Conservation (phyloP, 441 rosid genomes). For the Populus tomentosa region DNA sequence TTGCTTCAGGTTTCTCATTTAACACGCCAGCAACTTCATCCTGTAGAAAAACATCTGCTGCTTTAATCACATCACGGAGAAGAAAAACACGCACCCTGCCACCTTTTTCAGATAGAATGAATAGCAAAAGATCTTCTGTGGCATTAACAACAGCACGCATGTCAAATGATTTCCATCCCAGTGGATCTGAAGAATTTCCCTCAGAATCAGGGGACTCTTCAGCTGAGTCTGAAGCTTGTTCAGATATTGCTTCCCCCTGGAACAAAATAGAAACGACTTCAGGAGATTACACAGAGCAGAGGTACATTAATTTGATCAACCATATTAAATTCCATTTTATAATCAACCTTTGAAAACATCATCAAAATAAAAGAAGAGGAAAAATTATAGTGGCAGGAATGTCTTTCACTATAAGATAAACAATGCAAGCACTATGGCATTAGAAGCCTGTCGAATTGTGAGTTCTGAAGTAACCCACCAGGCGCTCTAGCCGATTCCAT, state of each 20-base stretch:
- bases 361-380: neutral
- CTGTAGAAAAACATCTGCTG: constrained; percentile 55
- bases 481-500: constrained; percentile 94
- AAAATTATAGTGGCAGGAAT: neutral
- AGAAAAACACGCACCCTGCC: constrained; percentile 76
- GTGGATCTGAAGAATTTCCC: constrained; percentile 30
- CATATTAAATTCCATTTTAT: neutral
- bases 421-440: neutral
- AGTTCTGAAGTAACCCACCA: constrained; percentile 41
- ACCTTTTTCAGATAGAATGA: constrained; percentile 83
- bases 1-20: constrained; percentile 27
- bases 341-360: neutral
- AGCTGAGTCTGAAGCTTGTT: constrained; percentile 60
- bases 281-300: neutral
- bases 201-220: constrained; percentile 35
- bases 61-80: constrained; percentile 67
- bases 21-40: constrained; percentile 44
- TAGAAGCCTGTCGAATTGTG: neutral
- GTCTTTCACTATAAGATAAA: neutral
- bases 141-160: constrained; percentile 86
- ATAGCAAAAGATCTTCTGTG: constrained; percentile 84
- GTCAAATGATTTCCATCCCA: constrained; percentile 80
- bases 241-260: constrained; percentile 91
- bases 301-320: neutral
- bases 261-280: constrained; percentile 5